Evolutionary conservation across 2,329 filamentous ascomycete species (phyloP), one percentile per base, ranked within the genome.

Genomic region (Fusarium stilboides): DNA sequence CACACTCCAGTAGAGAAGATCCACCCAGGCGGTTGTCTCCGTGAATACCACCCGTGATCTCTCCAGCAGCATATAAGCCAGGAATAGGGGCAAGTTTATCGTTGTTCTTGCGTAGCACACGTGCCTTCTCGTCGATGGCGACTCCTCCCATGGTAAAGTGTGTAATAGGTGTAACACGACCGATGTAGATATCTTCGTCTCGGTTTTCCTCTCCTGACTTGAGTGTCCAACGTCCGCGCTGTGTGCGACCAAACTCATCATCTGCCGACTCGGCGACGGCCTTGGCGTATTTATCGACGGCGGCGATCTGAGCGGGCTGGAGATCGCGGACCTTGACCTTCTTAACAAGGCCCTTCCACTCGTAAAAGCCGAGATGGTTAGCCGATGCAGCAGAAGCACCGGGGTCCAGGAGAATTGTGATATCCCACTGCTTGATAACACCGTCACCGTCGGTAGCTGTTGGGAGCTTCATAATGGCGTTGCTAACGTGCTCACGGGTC

Each of bases 81-180:
- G 80, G 73, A 34, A 91, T 86, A 0, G 82, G 82, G 33, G 74
- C 74, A 14, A 81, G 75, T 4, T 78, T 73, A 8, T 80, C 77
- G 5, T 71, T 74, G 0, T 70, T 76, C 3, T 77, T 72, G 9
- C 74, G 76, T 14, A 91, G 71, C 0, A 91, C 84, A 65, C 86
- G 83, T 1, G 83, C 82, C 44, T 82, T 79, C 8, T 84, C 79
- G 68, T 88, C 86, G 67, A 91, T 87, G 4, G 85, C 80, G 0
- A 85, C 88, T 1, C 89, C 89, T 6, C 89, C 89, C 89, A 91
- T 91, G 2, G 89, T 91, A 70, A 91, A 91, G 71, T 91, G 89
- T 3, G 88, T 82, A 0, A 91, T 87, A 0, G 89, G 89, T 6
- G 89, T 91, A 2, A 91, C 87, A 2, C 76, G 82, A 0, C 88